Evolutionary conservation across 2,329 filamentous ascomycete genomes (phyloP).

Genomic region (Stenocarpella maydis): DNA sequence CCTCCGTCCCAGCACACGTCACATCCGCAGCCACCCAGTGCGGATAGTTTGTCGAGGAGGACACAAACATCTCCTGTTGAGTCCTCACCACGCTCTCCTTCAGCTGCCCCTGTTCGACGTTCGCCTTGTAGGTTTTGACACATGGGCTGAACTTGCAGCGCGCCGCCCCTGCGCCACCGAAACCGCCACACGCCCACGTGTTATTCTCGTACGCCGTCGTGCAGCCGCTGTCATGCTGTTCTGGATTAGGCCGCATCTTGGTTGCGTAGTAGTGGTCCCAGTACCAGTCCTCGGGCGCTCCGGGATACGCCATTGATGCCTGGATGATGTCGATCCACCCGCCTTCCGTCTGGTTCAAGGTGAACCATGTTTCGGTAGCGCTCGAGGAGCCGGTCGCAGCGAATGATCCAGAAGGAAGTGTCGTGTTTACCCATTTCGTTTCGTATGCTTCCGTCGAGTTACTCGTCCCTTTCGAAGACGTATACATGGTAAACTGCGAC

Average conservation of each 20-base stretch:
- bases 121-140: slow-evolving; percentile 11
- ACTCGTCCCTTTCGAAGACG: neutral
- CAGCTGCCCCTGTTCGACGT: neutral
- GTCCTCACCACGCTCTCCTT: neutral
- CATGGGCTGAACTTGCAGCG: slow-evolving; percentile 2
- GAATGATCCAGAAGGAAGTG: slow-evolving; percentile 1
- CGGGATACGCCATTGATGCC: slow-evolving; percentile 1
- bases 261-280: slow-evolving; percentile 9
- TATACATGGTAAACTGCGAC: neutral
- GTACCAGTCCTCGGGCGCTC: neutral
- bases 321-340: slow-evolving; percentile 14
- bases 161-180: slow-evolving; percentile 2
- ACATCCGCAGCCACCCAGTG: slow-evolving; percentile 14
- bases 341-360: neutral
- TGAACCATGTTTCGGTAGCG: neutral
- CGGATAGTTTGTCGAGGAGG: neutral
- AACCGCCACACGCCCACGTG: slow-evolving; percentile 6
- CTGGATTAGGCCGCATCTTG: neutral
- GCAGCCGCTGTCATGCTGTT: neutral
- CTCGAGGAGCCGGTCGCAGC: neutral
- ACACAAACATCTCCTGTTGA: slow-evolving; percentile 1
- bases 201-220: slow-evolving; percentile 1
- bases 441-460: neutral
- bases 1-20: slow-evolving; percentile 3
- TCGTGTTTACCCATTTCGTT: neutral